Percentiles rank a stretch among this genome's conserved stretches.
Evolutionary conservation across 2,329 filamentous ascomycete species (phyloP).

Genomic region (Chrysosporium keratinophilum): DNA sequence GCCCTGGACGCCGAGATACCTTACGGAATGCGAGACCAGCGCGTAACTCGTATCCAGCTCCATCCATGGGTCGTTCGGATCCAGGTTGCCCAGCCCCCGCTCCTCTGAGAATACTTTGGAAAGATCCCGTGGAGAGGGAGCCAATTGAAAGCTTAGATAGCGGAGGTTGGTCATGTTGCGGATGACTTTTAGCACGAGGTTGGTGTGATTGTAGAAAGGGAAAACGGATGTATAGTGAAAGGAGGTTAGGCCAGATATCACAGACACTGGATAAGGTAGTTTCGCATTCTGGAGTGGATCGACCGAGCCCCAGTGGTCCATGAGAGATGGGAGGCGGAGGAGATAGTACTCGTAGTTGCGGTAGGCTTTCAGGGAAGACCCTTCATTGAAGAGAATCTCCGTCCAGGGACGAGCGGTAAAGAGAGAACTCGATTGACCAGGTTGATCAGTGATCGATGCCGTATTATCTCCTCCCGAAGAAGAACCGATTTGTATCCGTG

Average conservation of each 20-base stretch:
- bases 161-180: constrained; percentile 43
- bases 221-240: constrained; percentile 57
- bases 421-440: constrained; percentile 26
- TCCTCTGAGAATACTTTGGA: constrained; percentile 28
- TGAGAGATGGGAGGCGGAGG: constrained; percentile 52
- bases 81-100: constrained; percentile 28
- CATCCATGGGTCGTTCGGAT: constrained; percentile 42
- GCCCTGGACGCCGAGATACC: constrained; percentile 19
- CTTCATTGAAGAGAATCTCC: constrained; percentile 60
- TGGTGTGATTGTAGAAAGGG: constrained; percentile 53
- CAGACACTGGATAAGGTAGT: constrained; percentile 32
- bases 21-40: constrained; percentile 34
- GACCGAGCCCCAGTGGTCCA: constrained; percentile 38
- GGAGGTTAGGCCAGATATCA: constrained; percentile 36
- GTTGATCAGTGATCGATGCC: constrained; percentile 12
- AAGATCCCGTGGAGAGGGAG: constrained; percentile 30
- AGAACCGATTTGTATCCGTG: constrained; percentile 11
- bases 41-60: constrained; percentile 45
- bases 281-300: constrained; percentile 13
- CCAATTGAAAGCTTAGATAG: constrained; percentile 46
- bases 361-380: constrained; percentile 61
- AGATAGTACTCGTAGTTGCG: constrained; percentile 61
- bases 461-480: constrained; percentile 22
- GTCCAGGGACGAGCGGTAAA: constrained; percentile 56
- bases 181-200: constrained; percentile 37